Conservation (phyloP, 139 green algal genomes). For the Pedinophyceae sp. region DNA sequence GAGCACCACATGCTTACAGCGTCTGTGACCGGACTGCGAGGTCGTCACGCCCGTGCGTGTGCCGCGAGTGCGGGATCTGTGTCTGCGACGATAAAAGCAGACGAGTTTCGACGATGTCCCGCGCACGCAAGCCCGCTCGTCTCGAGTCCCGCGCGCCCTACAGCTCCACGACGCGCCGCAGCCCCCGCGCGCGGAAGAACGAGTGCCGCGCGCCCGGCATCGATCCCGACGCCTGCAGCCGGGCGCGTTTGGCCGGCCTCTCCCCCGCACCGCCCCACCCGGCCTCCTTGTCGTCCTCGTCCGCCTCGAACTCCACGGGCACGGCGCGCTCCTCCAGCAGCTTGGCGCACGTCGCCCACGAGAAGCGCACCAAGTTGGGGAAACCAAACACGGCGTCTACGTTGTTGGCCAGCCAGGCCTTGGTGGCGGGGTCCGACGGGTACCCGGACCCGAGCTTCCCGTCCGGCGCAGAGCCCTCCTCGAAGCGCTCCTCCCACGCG, state of each 20-base stretch:
- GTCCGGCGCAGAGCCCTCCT: not conserved
- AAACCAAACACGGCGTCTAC: conserved; percentile 71
- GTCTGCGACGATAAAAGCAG: no score
- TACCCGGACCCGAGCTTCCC: conserved; percentile 41
- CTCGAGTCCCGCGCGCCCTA: not conserved
- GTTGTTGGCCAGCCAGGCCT: conserved; percentile 49
- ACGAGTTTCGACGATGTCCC: no score
- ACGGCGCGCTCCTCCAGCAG: not conserved
- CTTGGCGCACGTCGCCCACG: conserved; percentile 14
- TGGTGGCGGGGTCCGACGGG: conserved; percentile 57
- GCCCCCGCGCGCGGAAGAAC: conserved; percentile 36
- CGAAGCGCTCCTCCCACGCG: not conserved
- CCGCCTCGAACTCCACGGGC: conserved; percentile 13
- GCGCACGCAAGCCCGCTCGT: conserved; percentile 1
- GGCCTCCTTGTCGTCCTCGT: conserved; percentile 4
- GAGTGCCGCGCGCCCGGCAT: conserved; percentile 28
- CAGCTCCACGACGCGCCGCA: conserved; percentile 27
- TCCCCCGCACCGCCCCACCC: not conserved
- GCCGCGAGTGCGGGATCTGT: no score
- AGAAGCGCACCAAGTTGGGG: conserved; percentile 50
- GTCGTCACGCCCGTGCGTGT: no score
- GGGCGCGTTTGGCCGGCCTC: not conserved
- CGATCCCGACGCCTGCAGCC: conserved; percentile 8
- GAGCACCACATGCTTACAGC: no score
- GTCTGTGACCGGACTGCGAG: no score